A percentile compares a stretch with the other conserved stretches of the same genome.
These are phyloP conservation scores for Exserohilum turcica DNA, from an alignment of 2,329 filamentous ascomycete genomes.

Conservation along the genomic window DNA sequence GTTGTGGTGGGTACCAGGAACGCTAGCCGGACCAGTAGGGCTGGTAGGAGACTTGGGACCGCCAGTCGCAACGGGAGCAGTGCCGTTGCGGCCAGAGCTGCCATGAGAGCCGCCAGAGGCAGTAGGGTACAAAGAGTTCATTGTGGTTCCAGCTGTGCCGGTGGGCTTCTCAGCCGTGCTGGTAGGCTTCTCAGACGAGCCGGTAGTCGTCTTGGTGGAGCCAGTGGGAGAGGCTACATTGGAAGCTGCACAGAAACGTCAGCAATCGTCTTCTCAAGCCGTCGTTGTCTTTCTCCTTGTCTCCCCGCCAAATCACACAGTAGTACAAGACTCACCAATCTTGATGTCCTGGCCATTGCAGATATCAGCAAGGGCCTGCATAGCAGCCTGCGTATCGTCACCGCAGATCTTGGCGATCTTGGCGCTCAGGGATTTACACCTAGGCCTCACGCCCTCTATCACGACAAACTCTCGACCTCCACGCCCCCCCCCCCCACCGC, in stretches of 20 bases:
- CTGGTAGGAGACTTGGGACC: conserved; percentile 9
- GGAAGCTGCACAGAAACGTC: conserved; percentile 15
- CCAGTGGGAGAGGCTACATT: conserved; percentile 24
- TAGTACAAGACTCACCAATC: conserved; percentile 31
- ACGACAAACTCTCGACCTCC: conserved; percentile 23
- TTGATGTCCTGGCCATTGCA: conserved; percentile 35
- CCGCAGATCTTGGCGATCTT: conserved; percentile 35
- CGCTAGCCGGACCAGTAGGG: conserved; percentile 11
- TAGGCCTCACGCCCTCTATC: conserved; percentile 17
- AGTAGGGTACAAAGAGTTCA: conserved; percentile 12
- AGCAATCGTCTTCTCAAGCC: not conserved
- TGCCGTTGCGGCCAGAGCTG: conserved; percentile 9
- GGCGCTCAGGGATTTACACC: conserved; percentile 27
- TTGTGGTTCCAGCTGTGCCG: conserved; percentile 4
- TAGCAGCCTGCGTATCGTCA: conserved; percentile 26
- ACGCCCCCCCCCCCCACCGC: conserved; percentile 22
- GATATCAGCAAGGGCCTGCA: conserved; percentile 36
- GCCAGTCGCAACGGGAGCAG: conserved; percentile 12
- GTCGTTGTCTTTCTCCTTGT: not conserved
- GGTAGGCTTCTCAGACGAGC: conserved; percentile 16
- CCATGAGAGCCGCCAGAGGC: not conserved
- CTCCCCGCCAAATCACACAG: not conserved
- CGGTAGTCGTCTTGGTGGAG: conserved; percentile 19
- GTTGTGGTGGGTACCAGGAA: conserved; percentile 1
- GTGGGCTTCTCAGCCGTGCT: conserved; percentile 14